Percentiles rank a stretch among this genome's conserved stretches.
Conservation (phyloP, 2,329 filamentous ascomycete species). For the Colletotrichum sp. region DNA sequence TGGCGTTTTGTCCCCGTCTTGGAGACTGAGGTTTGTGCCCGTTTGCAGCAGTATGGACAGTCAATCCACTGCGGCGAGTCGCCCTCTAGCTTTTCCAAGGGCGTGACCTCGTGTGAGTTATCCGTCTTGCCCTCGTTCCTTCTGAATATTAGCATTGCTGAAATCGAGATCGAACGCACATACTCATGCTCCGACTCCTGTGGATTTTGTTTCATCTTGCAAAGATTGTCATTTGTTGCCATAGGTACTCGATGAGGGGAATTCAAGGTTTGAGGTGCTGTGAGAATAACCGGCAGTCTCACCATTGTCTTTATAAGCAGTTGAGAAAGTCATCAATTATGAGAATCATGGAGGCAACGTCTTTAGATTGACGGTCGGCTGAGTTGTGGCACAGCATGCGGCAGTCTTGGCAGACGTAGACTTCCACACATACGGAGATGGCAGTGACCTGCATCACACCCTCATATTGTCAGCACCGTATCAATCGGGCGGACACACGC, state of each 20-base stretch:
- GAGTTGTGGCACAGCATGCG: neutral
- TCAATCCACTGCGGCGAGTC: neutral
- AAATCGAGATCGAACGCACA: neutral
- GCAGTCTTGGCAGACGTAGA: neutral
- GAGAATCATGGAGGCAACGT: neutral
- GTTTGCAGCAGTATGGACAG: neutral
- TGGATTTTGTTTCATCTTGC: neutral
- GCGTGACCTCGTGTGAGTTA: neutral
- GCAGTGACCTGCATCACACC: neutral
- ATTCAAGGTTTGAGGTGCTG: neutral
- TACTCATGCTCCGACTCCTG: neutral
- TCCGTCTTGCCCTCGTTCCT: neutral
- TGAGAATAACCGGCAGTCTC: neutral
- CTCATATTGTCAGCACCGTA: neutral
- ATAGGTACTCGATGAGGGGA: neutral
- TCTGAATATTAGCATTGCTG: neutral
- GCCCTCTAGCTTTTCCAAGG: neutral
- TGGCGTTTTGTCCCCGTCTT: neutral
- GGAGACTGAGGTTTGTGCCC: neutral
- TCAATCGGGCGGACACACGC: neutral
- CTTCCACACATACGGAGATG: neutral
- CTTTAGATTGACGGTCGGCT: neutral
- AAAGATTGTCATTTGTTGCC: neutral
- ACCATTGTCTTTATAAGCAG: accelerated
- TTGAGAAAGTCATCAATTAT: accelerated